Base-by-base conservation (phyloP, 2,329 filamentous ascomycete species). In the Pleurostoma richardsiae region DNA sequence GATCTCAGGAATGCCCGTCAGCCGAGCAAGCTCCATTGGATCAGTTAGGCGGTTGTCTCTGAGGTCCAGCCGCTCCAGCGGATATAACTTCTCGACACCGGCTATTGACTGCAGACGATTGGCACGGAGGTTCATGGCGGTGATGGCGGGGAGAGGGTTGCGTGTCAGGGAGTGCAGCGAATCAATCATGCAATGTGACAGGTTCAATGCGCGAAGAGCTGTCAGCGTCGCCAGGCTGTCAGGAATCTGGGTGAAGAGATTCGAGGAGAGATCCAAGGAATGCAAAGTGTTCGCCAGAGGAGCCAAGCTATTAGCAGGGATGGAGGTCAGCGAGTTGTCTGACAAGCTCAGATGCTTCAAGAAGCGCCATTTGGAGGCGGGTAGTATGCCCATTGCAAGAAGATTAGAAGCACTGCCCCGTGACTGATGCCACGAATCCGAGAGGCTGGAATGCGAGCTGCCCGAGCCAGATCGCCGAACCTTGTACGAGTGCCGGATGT, bases 111-210 rank as follows among this genome's bases (percentile, higher is more conserved):
- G 79, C 49, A 99, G 77, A 41, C 91, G 83, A 64, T 99, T 99
- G 43, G 83, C 88, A 48, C 92, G 85, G 46, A 99, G 79, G 59
- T 97, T 97, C 48, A 99, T 74, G 1, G 91, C 91, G 2, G 88
- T 95, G 52, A 99, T 96, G 26, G 94, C 92, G 29, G 94, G 92
- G 4, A 99, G 76, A 10, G 94, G 90, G 58, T 86, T 94, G 52
- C 87, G 83, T 3, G 84, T 84, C 39, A 99, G 74, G 2, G 92
- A 96, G 58, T 95, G 88, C 47, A 99, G 75, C 11, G 90, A 94
- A 56, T 92, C 88, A 52, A 99, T 97, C 91, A 97, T 96, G 75
- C 92, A 97, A 59, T 95, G 88, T 4, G 92, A 95, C 29, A 99
- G 76, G 59, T 99, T 97, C 45, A 99, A 72, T 28, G 94, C 91